Conservation (phyloP, 2,329 filamentous ascomycete species). For the Mariannaea elegans region DNA sequence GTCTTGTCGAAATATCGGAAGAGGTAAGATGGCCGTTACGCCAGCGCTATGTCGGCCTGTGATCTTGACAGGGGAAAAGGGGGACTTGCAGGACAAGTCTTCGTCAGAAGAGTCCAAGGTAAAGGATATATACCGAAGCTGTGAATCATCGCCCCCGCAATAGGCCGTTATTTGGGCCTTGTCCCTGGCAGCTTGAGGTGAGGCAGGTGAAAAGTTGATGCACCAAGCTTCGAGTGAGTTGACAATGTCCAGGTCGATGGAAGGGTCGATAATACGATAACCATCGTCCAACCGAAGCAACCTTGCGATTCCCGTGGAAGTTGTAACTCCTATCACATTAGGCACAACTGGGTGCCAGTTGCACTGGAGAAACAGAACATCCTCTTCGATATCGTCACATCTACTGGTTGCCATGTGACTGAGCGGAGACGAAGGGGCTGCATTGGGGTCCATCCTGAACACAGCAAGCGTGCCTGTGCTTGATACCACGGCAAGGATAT, state of each 20-base stretch:
- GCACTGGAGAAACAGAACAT: constrained; percentile 75
- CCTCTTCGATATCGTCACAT: constrained; percentile 60
- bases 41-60: constrained; percentile 77
- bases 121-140: constrained; percentile 59
- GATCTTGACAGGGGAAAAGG: constrained; percentile 41
- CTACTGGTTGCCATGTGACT: constrained; percentile 54
- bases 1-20: constrained; percentile 55
- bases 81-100: constrained; percentile 27
- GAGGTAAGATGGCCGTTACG: constrained; percentile 84
- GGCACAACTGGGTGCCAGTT: constrained; percentile 71
- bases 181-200: constrained; percentile 16
- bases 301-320: constrained; percentile 72
- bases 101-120: constrained; percentile 25
- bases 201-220: constrained; percentile 63
- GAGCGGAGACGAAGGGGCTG: constrained; percentile 45
- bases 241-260: constrained; percentile 50
- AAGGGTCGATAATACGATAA: constrained; percentile 49
- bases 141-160: constrained; percentile 81
- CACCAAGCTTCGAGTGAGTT: constrained; percentile 79
- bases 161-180: constrained; percentile 56
- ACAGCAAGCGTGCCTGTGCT: constrained; percentile 78
- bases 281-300: constrained; percentile 58
- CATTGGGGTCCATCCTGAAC: constrained; percentile 61
- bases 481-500: constrained; percentile 76
- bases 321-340: constrained; percentile 72